These are phyloP conservation scores for Wakefieldia striispora DNA, from an alignment of 768 basidiomycete genomes.

Conservation along the genomic window DNA sequence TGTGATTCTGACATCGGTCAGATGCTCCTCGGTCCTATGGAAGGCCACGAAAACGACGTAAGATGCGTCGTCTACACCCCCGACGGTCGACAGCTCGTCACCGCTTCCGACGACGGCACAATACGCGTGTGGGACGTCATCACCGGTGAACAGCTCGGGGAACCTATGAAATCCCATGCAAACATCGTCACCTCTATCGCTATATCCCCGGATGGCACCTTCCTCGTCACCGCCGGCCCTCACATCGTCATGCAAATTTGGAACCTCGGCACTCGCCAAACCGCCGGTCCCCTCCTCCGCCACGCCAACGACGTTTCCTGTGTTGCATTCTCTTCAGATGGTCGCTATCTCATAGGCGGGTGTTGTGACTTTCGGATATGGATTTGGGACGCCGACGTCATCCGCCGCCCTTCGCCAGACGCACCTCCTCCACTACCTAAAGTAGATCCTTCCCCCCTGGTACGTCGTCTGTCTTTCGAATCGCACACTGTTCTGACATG, in stretches of 20 bases:
- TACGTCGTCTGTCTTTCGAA: not conserved
- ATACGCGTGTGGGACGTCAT: constrained; percentile 31
- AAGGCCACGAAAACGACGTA: constrained; percentile 29
- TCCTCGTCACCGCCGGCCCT: constrained; percentile 32
- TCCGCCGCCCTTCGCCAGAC: constrained; percentile 15
- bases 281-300: constrained; percentile 19
- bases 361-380: constrained; percentile 31
- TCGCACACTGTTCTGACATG: constrained; percentile 1
- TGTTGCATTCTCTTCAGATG: constrained; percentile 32
- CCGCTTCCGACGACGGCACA: constrained; percentile 30
- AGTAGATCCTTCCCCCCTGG: constrained; percentile 9
- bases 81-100: constrained; percentile 27
- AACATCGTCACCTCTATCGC: constrained; percentile 31
- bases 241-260: constrained; percentile 30
- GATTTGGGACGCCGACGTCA: constrained; percentile 26
- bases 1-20: constrained; percentile 39
- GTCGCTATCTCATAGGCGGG: constrained; percentile 25
- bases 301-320: constrained; percentile 32
- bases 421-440: constrained; percentile 8
- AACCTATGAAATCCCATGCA: constrained; percentile 28
- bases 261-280: constrained; percentile 24
- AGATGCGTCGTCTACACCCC: constrained; percentile 32
- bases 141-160: constrained; percentile 30
- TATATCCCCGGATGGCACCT: constrained; percentile 30
- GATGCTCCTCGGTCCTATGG: constrained; percentile 22